Evolutionary conservation across 2,329 filamentous ascomycete species (phyloP).

Genomic region (Diaporthe amygdali): DNA sequence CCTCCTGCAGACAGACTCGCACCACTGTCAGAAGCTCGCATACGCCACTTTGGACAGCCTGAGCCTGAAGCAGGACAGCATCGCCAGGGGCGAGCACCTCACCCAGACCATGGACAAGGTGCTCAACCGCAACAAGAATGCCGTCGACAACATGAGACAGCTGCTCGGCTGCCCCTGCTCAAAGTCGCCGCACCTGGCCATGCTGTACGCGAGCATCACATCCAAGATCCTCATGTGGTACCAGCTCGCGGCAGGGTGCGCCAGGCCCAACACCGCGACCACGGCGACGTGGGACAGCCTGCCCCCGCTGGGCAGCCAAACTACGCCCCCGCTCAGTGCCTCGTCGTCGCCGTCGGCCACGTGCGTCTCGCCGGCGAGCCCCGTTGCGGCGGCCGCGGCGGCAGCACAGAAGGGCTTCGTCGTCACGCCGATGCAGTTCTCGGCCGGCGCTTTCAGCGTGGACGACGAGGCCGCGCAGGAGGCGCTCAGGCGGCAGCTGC

Average conservation of each 20-base stretch:
- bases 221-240: constrained; percentile 28
- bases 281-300: constrained; percentile 23
- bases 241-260: constrained; percentile 24
- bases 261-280: constrained; percentile 5
- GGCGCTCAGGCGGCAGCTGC: constrained; percentile 23
- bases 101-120: constrained; percentile 27
- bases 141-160: constrained; percentile 25
- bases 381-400: neutral
- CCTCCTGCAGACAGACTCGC: constrained; percentile 15
- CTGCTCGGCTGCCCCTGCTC: constrained; percentile 25
- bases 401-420: constrained; percentile 8
- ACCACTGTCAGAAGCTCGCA: constrained; percentile 24
- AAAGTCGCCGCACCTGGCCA: constrained; percentile 22
- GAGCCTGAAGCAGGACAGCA: constrained; percentile 16
- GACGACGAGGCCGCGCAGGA: constrained; percentile 25
- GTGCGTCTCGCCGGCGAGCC: constrained; percentile 10
- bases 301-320: constrained; percentile 15
- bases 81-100: constrained; percentile 13
- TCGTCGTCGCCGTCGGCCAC: constrained; percentile 18
- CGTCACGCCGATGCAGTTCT: constrained; percentile 26
- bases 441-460: constrained; percentile 24
- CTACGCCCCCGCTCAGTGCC: constrained; percentile 24
- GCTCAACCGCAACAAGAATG: constrained; percentile 26
- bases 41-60: constrained; percentile 22
- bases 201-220: constrained; percentile 26